phyloP scores from a whole-genome alignment of 2,329 filamentous ascomycete genomes.

The Sporothrix brunneoviolacea region DNA sequence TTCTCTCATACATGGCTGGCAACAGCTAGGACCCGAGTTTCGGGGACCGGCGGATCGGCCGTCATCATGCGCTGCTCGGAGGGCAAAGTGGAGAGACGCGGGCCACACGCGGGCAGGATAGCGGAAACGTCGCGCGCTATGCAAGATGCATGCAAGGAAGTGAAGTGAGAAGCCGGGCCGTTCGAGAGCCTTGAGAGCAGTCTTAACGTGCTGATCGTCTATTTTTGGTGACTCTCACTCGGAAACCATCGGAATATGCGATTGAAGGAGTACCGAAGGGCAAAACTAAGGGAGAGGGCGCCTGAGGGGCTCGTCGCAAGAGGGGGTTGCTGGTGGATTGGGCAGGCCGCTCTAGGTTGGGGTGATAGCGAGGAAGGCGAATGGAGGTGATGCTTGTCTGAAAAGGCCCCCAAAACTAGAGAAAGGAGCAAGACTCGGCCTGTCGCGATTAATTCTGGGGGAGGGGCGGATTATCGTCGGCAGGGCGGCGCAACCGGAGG shows the following conservation, averaged over 20 bases:
- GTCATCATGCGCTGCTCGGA: constrained; percentile 26
- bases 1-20: constrained; percentile 82
- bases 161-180: neutral
- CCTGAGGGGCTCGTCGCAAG: constrained; percentile 1
- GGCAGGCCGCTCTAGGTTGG: too few relatives aligned
- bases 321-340: too few relatives aligned
- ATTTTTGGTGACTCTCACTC: neutral
- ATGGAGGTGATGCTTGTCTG: too few relatives aligned
- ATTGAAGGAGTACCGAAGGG: too few relatives aligned
- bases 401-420: constrained; percentile 3
- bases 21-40: constrained; percentile 70
- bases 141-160: too few relatives aligned
- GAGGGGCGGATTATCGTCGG: constrained; percentile 8
- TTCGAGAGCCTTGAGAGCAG: too few relatives aligned
- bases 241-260: neutral
- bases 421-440: neutral
- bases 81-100: neutral
- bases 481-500: neutral
- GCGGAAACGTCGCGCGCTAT: too few relatives aligned
- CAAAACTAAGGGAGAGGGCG: too few relatives aligned
- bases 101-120: too few relatives aligned
- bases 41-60: constrained; percentile 40
- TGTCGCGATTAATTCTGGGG: neutral
- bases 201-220: too few relatives aligned
- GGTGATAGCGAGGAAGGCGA: too few relatives aligned